Conservation (phyloP, 1,284 basidiomycete genomes). For the Meira nashicola region DNA sequence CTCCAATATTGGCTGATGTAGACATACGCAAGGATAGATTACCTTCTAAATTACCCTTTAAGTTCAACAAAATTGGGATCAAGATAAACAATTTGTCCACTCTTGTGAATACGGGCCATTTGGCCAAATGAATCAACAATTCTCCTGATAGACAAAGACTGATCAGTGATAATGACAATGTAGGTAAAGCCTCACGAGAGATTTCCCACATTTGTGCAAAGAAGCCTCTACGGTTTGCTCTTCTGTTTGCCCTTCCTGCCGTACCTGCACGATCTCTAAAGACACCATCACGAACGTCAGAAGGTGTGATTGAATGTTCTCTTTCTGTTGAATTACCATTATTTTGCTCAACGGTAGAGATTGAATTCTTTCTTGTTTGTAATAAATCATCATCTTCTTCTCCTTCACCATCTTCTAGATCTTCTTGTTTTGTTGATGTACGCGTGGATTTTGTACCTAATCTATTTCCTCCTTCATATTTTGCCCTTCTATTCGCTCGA, state of each 20-base stretch:
- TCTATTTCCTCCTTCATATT: constrained; percentile 2
- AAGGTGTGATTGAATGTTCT: no score
- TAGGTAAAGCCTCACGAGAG: constrained; percentile 54
- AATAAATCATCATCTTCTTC: not conserved
- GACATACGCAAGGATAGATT: constrained; percentile 61
- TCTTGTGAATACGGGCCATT: constrained; percentile 54
- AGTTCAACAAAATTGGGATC: constrained; percentile 86
- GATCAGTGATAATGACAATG: constrained; percentile 54
- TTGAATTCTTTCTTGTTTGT: not conserved
- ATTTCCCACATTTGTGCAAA: constrained; percentile 37
- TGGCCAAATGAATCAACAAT: constrained; percentile 76
- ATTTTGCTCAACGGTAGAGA: no score
- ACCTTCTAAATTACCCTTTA: constrained; percentile 96
- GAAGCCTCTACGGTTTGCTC: constrained; percentile 15
- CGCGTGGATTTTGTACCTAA: constrained; percentile 11
- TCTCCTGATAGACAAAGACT: constrained; percentile 78
- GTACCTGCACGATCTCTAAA: not conserved
- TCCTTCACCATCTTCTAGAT: constrained; percentile 15
- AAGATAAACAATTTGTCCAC: constrained; percentile 93
- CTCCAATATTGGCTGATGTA: constrained; percentile 68
- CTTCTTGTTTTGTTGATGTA: constrained; percentile 13
- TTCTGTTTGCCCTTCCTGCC: constrained; percentile 18
- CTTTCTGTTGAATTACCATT: no score
- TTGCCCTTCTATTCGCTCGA: not conserved
- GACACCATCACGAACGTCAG: not conserved